Percentiles rank a stretch among this genome's conserved stretches.
Conservation (phyloP, 2,329 filamentous ascomycete genomes). For the Alternaria ventricosa region DNA sequence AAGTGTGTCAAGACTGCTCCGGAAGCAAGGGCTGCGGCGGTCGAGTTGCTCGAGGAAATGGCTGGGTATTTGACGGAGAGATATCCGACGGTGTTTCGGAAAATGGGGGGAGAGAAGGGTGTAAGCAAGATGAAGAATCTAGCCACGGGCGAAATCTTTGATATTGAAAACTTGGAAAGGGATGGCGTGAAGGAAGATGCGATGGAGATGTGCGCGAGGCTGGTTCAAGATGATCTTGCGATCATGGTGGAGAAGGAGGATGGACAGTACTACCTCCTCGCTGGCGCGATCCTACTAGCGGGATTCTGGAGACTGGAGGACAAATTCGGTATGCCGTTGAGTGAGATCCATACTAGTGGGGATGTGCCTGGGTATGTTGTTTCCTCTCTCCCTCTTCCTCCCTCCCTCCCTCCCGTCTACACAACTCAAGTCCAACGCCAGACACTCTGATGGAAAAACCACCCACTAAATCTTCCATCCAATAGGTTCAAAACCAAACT, state of each 20-base stretch:
- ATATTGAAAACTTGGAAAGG: conserved; percentile 69
- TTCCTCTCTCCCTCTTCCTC: not conserved
- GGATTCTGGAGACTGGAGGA: conserved; percentile 86
- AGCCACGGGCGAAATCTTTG: conserved; percentile 74
- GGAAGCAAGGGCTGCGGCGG: conserved; percentile 72
- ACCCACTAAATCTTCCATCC: too few species aligned
- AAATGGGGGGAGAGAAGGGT: conserved; percentile 46
- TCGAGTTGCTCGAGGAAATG: conserved; percentile 72
- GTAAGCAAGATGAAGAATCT: conserved; percentile 65
- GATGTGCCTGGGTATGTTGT: conserved; percentile 67
- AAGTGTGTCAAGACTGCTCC: conserved; percentile 75
- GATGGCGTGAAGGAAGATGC: conserved; percentile 68
- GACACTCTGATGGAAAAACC: too few species aligned
- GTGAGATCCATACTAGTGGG: conserved; percentile 79
- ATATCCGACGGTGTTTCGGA: too few species aligned
- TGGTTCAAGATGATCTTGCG: conserved; percentile 82
- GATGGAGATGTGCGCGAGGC: conserved; percentile 74
- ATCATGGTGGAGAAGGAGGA: conserved; percentile 81
- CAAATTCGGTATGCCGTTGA: conserved; percentile 80
- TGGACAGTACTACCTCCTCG: conserved; percentile 81
- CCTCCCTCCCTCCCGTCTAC: not conserved
- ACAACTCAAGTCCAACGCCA: too few species aligned
- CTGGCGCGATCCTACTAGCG: conserved; percentile 75
- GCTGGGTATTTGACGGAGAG: too few species aligned
- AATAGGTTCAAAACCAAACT: conserved; percentile 67